Percentiles rank a stretch among this genome's conserved stretches.
phyloP scores from a whole-genome alignment of 306 rosid species.

The Delonix regia region DNA sequence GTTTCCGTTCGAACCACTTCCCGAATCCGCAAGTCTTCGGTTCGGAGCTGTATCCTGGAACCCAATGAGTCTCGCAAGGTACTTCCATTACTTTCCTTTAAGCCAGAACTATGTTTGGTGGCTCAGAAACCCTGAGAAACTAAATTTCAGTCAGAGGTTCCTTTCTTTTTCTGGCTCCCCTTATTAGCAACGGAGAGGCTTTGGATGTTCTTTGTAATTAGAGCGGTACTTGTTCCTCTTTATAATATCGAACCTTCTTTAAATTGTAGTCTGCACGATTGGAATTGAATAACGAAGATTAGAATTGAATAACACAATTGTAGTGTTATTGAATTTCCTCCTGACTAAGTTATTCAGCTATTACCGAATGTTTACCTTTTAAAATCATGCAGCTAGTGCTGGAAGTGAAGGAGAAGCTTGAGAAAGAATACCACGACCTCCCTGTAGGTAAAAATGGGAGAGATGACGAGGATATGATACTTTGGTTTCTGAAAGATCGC shows the following conservation, averaged over 20 bases:
- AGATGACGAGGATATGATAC: constrained; percentile 96
- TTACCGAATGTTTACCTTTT: not conserved
- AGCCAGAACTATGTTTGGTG: not conserved
- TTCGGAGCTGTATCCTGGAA: constrained; percentile 48
- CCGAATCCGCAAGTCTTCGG: constrained; percentile 35
- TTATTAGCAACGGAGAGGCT: not conserved
- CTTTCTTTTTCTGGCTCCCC: not conserved
- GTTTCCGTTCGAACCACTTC: constrained; percentile 22
- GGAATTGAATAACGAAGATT: not conserved
- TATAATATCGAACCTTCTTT: not conserved
- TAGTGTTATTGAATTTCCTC: not conserved
- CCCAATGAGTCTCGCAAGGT: constrained; percentile 62
- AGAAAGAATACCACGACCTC: constrained; percentile 58
- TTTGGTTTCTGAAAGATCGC: constrained; percentile 93
- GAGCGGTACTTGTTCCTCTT: not conserved
- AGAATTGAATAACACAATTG: not conserved
- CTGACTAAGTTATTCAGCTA: not conserved
- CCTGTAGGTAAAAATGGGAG: constrained; percentile 90
- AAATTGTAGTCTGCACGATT: not conserved
- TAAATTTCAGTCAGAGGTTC: not conserved
- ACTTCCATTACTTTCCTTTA: not conserved
- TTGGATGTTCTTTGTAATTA: not conserved
- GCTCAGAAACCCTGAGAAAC: not conserved
- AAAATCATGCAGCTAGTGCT: constrained; percentile 65
- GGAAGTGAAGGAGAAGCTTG: constrained; percentile 84